Evolutionary conservation across 192 early-diverging fungal genomes (phyloP).

Genomic region (Umbelopsis vinacea): DNA sequence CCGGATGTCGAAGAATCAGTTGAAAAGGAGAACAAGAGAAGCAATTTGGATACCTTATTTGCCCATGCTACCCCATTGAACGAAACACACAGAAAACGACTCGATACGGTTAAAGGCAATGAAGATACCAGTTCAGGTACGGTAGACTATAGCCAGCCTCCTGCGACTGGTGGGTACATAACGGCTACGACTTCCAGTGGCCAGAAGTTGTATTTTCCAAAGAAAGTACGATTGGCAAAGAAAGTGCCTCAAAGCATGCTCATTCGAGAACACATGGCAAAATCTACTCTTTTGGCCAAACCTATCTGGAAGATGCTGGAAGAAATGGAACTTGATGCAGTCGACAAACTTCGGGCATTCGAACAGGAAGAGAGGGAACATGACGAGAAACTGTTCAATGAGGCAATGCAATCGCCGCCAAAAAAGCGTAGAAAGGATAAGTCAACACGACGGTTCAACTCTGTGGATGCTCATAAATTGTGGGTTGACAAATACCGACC

Average conservation of each 20-base stretch:
- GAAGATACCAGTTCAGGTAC: not conserved
- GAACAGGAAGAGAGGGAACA: slow-evolving; percentile 16
- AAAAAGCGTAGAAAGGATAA: slow-evolving; percentile 18
- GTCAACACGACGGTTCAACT: not conserved
- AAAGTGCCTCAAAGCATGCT: slow-evolving; percentile 10
- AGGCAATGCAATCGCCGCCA: not conserved
- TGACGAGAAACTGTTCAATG: slow-evolving; percentile 19
- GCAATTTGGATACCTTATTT: not conserved
- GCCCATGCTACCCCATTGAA: not conserved
- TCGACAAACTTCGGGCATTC: slow-evolving; percentile 5
- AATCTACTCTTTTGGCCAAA: slow-evolving; percentile 23
- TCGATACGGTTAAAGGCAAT: not conserved
- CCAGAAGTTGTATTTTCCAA: slow-evolving; percentile 48
- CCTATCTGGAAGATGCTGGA: slow-evolving; percentile 31
- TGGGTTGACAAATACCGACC: slow-evolving; percentile 96
- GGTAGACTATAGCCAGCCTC: slow-evolving; percentile 44
- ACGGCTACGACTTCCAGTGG: slow-evolving; percentile 41
- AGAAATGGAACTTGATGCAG: not conserved
- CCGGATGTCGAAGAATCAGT: not conserved
- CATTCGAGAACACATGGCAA: not conserved
- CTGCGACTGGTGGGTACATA: slow-evolving; percentile 47
- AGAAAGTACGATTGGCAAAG: slow-evolving; percentile 27
- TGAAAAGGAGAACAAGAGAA: slow-evolving; percentile 4
- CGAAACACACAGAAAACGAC: not conserved
- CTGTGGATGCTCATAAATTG: slow-evolving; percentile 31